Percentiles rank a stretch among this genome's conserved stretches.
Evolutionary conservation across 768 basidiomycete genomes (phyloP).

Genomic region (Sporobolomyces phaffii): DNA sequence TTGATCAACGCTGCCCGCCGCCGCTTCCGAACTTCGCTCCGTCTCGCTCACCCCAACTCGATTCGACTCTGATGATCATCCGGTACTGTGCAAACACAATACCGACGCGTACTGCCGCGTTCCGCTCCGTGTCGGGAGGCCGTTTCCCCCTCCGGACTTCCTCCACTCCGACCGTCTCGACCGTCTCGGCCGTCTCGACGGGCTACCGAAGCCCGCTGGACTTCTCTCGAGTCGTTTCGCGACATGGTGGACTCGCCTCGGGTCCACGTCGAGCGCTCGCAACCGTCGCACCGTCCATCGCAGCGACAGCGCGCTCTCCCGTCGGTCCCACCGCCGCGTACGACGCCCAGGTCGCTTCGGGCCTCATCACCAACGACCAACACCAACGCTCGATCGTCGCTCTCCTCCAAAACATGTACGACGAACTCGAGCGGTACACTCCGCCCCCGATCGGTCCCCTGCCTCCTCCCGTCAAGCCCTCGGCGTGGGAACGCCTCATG

Average conservation of each 20-base stretch:
- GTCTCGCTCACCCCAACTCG: neutral
- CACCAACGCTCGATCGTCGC: constrained; percentile 79
- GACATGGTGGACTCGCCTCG: too few relatives aligned
- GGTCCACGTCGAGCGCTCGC: too few relatives aligned
- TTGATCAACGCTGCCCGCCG: neutral
- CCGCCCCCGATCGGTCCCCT: constrained; percentile 59
- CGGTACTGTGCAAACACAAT: neutral
- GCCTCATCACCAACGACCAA: constrained; percentile 64
- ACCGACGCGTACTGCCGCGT: neutral
- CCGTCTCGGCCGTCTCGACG: neutral
- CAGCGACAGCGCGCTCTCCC: neutral
- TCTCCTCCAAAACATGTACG: constrained; percentile 72
- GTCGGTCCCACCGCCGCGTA: constrained; percentile 43
- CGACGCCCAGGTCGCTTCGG: constrained; percentile 53
- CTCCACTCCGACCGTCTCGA: neutral
- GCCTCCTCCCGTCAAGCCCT: constrained; percentile 40
- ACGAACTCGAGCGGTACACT: constrained; percentile 62
- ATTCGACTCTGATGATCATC: neutral
- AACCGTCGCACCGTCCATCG: neutral
- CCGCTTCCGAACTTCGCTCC: neutral
- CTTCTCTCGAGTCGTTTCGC: neutral
- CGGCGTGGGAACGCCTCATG: constrained; percentile 42
- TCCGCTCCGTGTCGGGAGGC: neutral
- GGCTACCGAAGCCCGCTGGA: neutral
- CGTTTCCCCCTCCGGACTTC: neutral